Conservation (phyloP, 148 eudicot species). For the Vaccinium darrowii region DNA sequence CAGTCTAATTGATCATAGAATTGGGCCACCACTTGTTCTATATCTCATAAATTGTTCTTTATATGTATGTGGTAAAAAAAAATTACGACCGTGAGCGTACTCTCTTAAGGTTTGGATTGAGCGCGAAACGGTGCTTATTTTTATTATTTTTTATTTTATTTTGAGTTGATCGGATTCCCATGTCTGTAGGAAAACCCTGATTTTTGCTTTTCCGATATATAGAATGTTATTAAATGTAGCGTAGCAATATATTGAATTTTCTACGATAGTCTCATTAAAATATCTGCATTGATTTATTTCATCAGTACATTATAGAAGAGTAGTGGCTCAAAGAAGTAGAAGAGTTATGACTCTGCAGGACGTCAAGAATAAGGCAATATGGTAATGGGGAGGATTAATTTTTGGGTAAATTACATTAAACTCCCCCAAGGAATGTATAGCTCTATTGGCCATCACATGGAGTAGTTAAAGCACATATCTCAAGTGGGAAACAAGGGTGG, state of each 20-base stretch:
- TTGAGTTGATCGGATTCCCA: background rate
- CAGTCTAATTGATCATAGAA: no score
- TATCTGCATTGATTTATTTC: background rate
- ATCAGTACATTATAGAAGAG: background rate
- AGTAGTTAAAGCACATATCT: no score
- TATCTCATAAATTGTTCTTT: background rate
- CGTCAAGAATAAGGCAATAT: background rate
- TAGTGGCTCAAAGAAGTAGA: background rate
- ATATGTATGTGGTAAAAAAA: no score
- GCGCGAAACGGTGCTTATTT: background rate
- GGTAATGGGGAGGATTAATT: background rate
- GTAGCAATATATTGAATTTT: background rate
- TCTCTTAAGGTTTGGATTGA: background rate
- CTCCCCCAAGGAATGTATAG: no score
- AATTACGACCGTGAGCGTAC: no score
- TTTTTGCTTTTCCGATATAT: background rate
- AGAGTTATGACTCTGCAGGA: background rate
- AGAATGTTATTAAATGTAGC: background rate
- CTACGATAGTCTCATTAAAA: background rate
- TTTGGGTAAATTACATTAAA: no score
- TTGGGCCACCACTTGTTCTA: no score
- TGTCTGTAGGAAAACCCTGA: background rate
- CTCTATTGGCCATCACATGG: no score
- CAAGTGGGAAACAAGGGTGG: no score
- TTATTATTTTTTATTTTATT: no score